These are phyloP conservation scores for Lotus japonicus DNA, from an alignment of 306 rosid genomes.

Conservation along the genomic window DNA sequence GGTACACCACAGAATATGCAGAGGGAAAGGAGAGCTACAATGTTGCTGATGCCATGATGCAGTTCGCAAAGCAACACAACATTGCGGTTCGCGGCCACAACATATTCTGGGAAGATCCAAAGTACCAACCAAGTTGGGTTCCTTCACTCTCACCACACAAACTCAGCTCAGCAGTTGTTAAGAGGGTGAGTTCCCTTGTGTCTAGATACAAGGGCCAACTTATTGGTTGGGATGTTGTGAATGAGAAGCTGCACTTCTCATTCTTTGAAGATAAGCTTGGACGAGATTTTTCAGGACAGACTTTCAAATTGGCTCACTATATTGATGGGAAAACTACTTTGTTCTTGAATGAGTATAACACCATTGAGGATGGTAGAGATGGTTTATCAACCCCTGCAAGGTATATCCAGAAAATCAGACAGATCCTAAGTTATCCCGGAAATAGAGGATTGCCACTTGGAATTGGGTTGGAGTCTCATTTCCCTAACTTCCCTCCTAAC, in stretches of 20 bases:
- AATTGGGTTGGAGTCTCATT: constrained; percentile 73
- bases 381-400: constrained; percentile 24
- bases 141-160: constrained; percentile 26
- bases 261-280: constrained; percentile 54
- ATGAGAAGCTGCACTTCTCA: constrained; percentile 57
- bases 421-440: constrained; percentile 31
- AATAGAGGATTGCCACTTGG: constrained; percentile 17
- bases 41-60: constrained; percentile 48
- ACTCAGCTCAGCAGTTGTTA: constrained; percentile 26
- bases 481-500: constrained; percentile 25
- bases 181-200: constrained; percentile 42
- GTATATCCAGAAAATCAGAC: constrained; percentile 42
- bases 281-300: constrained; percentile 13
- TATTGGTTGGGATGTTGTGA: constrained; percentile 74
- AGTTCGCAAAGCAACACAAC: constrained; percentile 32
- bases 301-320: constrained; percentile 32
- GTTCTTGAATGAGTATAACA: constrained; percentile 65
- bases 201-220: constrained; percentile 51
- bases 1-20: constrained; percentile 44
- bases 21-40: constrained; percentile 44
- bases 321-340: constrained; percentile 37
- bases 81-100: constrained; percentile 67
- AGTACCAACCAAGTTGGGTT: constrained; percentile 44
- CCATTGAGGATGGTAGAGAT: constrained; percentile 56
- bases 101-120: constrained; percentile 60